Conservation (phyloP, 2,329 filamentous ascomycete species). For the Aphanoascus verrucosus region DNA sequence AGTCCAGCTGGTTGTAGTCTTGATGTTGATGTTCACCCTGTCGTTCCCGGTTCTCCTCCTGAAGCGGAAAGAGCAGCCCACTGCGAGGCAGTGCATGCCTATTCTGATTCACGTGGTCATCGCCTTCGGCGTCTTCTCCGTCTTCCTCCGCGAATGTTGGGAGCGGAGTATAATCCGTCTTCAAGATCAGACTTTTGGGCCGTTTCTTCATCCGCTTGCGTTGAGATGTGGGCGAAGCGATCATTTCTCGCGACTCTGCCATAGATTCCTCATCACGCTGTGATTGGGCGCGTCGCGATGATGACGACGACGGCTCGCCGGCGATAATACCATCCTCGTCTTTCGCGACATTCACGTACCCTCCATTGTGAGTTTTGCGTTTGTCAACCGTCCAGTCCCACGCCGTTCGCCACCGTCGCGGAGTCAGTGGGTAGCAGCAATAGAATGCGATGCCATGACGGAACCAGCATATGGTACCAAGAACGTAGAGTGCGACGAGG, state of each 20-base stretch:
- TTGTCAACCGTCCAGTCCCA: constrained; percentile 1
- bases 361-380: constrained; percentile 17
- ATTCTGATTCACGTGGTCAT: background rate
- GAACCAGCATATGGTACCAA: constrained; percentile 12
- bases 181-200: background rate
- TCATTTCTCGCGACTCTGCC: background rate
- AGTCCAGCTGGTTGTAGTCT: background rate
- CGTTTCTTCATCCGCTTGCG: constrained; percentile 2
- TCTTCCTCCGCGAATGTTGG: background rate
- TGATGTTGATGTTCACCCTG: background rate
- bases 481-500: constrained; percentile 15
- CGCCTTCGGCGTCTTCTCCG: background rate
- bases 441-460: background rate
- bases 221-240: background rate
- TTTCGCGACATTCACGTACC: constrained; percentile 15
- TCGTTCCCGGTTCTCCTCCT: background rate
- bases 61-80: background rate
- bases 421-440: constrained; percentile 11
- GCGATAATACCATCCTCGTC: constrained; percentile 13
- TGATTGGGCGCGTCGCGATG: too few species aligned
- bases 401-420: constrained; percentile 14
- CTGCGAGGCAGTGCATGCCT: background rate
- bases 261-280: background rate
- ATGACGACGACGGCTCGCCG: background rate
- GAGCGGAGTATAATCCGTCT: background rate